Evolutionary conservation across 495 filamentous ascomycete species (phyloP), one percentile per base, ranked within the genome.

Genomic region (Penicillium fimorum): DNA sequence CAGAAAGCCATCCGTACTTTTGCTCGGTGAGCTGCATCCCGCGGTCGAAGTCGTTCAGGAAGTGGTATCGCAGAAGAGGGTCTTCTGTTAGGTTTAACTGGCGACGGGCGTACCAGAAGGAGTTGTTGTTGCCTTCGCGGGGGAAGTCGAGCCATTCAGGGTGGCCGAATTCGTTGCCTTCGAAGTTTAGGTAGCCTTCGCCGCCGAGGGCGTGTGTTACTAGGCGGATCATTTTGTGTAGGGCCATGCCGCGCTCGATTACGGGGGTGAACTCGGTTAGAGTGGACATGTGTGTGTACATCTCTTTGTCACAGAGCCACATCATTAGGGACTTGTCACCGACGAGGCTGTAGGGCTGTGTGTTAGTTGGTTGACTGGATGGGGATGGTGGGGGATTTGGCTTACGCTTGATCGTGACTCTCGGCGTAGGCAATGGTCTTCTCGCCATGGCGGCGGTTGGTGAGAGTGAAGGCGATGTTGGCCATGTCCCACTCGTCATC

Each of bases 111-210:
- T 97, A 98, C 86, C 92, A 94, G 84, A 90, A 98, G 58, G 88
- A 92, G 72, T 97, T 97, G 65, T 87, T 75, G 79, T 98, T 98
- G 45, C 95, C 94, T 57, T 82, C 92, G 30, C 94, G 88, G 11
- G 94, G 94, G 74, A 98, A 98, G 70, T 98, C 94, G 53, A 98
- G 90, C 94, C 94, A 98, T 77, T 98, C 94, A 0, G 94, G 94
- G 71, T 98, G 94, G 1, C 94, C 94, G 71, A 98, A 98, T 71
- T 98, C 94, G 72, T 98, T 98, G 57, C 93, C 94, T 73, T 96
- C 91, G 65, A 98, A 98, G 76, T 97, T 97, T 50, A 97, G 91
- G 65, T 95, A 98, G 38, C 92, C 94, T 73, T 98, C 94, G 58
- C 94, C 94, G 48, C 95, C 94, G n/a, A 98, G 83, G 30, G 78